These are phyloP conservation scores for Epichloe scottii DNA, from an alignment of 2,329 filamentous ascomycete genomes.

Conservation along the genomic window DNA sequence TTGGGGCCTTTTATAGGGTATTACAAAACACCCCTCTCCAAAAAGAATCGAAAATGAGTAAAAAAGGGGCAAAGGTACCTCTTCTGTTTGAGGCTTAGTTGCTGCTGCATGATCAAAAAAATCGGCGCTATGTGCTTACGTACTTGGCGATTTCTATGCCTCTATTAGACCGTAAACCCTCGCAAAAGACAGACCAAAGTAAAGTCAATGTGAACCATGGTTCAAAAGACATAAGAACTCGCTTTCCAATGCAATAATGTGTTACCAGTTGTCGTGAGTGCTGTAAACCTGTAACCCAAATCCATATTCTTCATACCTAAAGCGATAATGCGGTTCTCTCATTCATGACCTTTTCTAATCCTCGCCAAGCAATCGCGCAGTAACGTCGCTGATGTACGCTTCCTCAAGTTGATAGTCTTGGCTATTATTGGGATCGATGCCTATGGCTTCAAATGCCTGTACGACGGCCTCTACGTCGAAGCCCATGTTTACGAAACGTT, in stretches of 20 bases:
- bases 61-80: no score
- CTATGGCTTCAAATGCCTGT: conserved; percentile 66
- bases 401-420: conserved; percentile 80
- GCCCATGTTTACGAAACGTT: conserved; percentile 81
- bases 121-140: no score
- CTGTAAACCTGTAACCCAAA: not conserved
- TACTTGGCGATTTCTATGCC: no score
- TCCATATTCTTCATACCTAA: not conserved
- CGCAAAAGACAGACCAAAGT: not conserved
- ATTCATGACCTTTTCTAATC: conserved; percentile 30
- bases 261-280: not conserved
- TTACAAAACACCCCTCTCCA: no score
- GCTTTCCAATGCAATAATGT: conserved; percentile 8
- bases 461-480: conserved; percentile 84
- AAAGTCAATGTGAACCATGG: not conserved
- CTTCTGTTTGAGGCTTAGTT: no score
- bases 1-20: no score
- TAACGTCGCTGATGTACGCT: conserved; percentile 82
- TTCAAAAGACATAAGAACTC: conserved; percentile 10
- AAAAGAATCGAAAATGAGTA: no score
- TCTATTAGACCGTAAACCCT: not conserved
- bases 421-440: conserved; percentile 67
- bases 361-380: conserved; percentile 76
- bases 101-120: no score
- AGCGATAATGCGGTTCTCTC: not conserved